Evolutionary conservation across 495 filamentous ascomycete species (phyloP).

Genomic region (Trichodelitschia bisporula): DNA sequence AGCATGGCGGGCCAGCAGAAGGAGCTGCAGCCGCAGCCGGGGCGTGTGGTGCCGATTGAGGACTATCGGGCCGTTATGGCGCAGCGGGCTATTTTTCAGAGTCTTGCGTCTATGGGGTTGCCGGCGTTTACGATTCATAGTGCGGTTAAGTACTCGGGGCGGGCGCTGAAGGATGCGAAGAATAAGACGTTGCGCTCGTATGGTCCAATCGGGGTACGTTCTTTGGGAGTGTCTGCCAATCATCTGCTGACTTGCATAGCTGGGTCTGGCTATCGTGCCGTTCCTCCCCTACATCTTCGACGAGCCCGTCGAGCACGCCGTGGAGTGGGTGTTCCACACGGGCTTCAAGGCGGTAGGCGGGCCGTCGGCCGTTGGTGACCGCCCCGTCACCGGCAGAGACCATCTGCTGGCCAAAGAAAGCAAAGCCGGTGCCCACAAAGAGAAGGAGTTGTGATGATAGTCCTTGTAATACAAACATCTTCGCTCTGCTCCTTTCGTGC

Average conservation of each 20-base stretch:
- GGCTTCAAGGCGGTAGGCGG: conserved; percentile 48
- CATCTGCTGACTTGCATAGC: conserved; percentile 15
- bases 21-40: conserved; percentile 15
- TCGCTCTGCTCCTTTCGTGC: too few relatives aligned
- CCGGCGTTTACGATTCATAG: conserved; percentile 92
- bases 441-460: conserved; percentile 27
- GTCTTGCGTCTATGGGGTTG: conserved; percentile 73
- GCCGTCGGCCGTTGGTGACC: conserved; percentile 26
- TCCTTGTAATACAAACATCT: too few relatives aligned
- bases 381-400: conserved; percentile 28
- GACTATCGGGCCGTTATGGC: conserved; percentile 83
- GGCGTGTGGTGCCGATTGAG: conserved; percentile 50
- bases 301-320: conserved; percentile 69
- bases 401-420: conserved; percentile 21
- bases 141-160: conserved; percentile 65
- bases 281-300: conserved; percentile 80
- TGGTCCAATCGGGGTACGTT: conserved; percentile 59
- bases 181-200: conserved; percentile 50
- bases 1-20: conserved; percentile 1
- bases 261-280: conserved; percentile 72
- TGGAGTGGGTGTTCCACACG: conserved; percentile 74
- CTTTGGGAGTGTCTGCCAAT: not conserved
- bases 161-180: conserved; percentile 56
- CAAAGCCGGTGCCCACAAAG: conserved; percentile 19
- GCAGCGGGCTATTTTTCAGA: conserved; percentile 75